Base-by-base conservation (phyloP, 2,329 filamentous ascomycete genomes). In the Epichloe festucae region DNA sequence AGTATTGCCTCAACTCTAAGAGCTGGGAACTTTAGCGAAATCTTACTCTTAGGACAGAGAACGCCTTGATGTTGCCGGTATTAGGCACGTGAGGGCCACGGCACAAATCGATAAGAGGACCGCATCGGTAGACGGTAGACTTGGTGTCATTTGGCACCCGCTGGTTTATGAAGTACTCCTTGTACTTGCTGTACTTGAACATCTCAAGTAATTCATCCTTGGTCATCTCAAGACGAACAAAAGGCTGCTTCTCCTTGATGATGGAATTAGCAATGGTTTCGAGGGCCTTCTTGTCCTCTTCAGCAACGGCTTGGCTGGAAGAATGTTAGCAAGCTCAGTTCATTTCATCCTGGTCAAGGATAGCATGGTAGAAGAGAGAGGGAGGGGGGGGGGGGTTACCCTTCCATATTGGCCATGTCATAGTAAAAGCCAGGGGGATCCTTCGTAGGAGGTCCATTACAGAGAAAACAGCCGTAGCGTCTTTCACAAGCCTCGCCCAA, bases 141-240 rank as follows among this genome's bases (percentile, higher is more conserved):
- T 79, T 88, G 52, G 89, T 90, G 60, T 89, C 89, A 60, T 95
- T 89, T 40, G 84, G 76, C 55, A 97, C 67, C 45, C 67, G 65
- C 59, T 70, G 67, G 60, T 67, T 85, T 72, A 98, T 97, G 69
- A 97, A 95, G 68, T 96, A 87, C 67, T 95, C 83, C 79, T 98
- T 97, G 76, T 95, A 97, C 68, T 93, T 93, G 78, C 94, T 96
- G 77, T 95, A 94, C 61, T 83, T 81, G 75, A 97, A 97, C 70
- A 97, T 95, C 67, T 95, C 89, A 49, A 93, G 79, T 48, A 97
- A 77, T 59, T 97, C 84, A 51, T 91, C 86, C 72, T 97, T 97
- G 58, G 86, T 86, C 64, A 96, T 79, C 57, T 85, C 85, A 46
- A 97, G 74, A 54, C 93, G 83, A 74, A 96, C 87, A 66, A 97